Evolutionary conservation across 108 stramenopile species (phyloP), one percentile per base, ranked within the genome.

Genomic region (Nitzschia sp.): DNA sequence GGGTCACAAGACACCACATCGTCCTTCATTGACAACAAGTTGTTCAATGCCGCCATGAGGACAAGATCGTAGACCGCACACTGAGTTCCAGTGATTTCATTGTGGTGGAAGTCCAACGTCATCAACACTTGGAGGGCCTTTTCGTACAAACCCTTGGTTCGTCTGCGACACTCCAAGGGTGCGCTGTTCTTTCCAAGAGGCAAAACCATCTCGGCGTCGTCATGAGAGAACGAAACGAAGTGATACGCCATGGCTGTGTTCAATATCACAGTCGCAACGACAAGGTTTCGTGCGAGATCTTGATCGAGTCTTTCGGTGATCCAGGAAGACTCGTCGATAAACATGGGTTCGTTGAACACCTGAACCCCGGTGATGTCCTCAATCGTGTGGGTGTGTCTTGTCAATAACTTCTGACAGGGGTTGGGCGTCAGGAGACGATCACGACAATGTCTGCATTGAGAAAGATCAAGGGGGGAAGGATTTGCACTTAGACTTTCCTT

Each of bases 161-260:
- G 14, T 17, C 17, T 15, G 1, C 17, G 14, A 3, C 17, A 17
- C 46, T 17, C n/a, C 46, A 48, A 48, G 3, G 14, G n/a, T 48
- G 46, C 14, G 14, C 6, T 17, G 17, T 48, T 48, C 6, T 6
- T 6, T 2, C n/a, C 17, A 34, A 34, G 29, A 1, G 29, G 29
- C 5, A 34, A 34, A 34, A 34, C 29, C 29, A 34, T 34, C 29
- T 5, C 5, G 14, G 14, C 46, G 3, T 17, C 6, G n/a, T 17
- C 46, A 5, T 48, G 14, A 17, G 53, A 24, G 21, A 54, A 21
- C 22, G 53, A 20, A 21, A 24, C 15, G 2, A 21, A 12, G 22
- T 54, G 53, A 8, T 54, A 54, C 3, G 53, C 53, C 11, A 54
- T 54, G 11, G 53, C 53, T 12, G 53, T 54, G 53, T 54, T 54